Evolutionary conservation across 306 rosid species (phyloP).

Genomic region (Adenanthera pavonina): DNA sequence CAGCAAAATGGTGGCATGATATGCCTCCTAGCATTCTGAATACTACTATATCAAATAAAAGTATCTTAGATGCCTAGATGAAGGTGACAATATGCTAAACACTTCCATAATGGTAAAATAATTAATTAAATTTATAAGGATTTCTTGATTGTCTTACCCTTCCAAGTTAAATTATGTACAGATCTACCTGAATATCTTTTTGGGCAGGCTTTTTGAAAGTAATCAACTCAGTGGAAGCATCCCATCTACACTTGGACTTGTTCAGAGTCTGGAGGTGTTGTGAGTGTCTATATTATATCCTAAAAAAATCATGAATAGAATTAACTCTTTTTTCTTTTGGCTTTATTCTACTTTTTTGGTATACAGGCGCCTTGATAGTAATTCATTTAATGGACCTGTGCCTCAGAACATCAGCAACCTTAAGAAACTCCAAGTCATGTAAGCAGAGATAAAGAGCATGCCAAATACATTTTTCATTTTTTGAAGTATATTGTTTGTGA

Average conservation of each 20-base stretch:
- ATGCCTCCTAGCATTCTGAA: not conserved
- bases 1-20: not conserved
- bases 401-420: constrained; percentile 61
- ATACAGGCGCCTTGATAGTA: constrained; percentile 64
- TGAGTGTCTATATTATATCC: constrained; percentile 54
- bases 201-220: constrained; percentile 65
- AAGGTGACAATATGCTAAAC: not conserved
- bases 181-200: constrained; percentile 11
- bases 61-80: not conserved
- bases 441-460: constrained; percentile 38
- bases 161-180: not conserved
- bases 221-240: constrained; percentile 60
- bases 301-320: not conserved
- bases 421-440: constrained; percentile 48
- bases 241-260: constrained; percentile 66
- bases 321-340: not conserved
- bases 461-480: constrained; percentile 12
- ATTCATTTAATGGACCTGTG: constrained; percentile 48
- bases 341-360: constrained; percentile 29
- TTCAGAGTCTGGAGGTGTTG: constrained; percentile 57
- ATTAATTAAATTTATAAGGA: not conserved
- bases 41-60: not conserved
- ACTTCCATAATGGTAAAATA: not conserved
- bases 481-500: not conserved
- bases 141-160: not conserved